Evolutionary conservation across 768 basidiomycete genomes (phyloP).

Genomic region (Leucosporidium yakuticum): DNA sequence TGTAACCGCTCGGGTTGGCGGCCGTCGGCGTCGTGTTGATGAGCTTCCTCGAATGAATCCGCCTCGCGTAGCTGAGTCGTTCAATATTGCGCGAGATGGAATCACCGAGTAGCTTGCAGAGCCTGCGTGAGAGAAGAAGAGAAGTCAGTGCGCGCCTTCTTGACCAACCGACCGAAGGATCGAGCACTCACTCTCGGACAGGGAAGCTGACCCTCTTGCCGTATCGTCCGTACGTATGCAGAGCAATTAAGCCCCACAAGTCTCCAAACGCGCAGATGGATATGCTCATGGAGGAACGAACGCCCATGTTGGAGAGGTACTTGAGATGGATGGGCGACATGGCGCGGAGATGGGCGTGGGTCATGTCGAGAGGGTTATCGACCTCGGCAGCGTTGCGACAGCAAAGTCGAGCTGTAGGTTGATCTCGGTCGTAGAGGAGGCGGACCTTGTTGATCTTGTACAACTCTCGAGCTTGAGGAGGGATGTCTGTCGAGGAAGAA

Average conservation of each 20-base stretch:
- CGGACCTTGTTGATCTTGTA: conserved; percentile 74
- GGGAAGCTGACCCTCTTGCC: conserved; percentile 85
- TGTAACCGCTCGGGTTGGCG: conserved; percentile 61
- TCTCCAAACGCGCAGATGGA: conserved; percentile 72
- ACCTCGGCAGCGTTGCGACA: conserved; percentile 60
- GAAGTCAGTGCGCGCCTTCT: conserved; percentile 34
- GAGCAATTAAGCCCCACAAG: conserved; percentile 58
- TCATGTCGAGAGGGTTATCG: conserved; percentile 68
- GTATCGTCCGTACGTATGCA: conserved; percentile 63
- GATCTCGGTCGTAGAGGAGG: conserved; percentile 66
- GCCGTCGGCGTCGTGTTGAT: conserved; percentile 67
- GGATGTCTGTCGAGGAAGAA: conserved; percentile 43
- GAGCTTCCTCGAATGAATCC: conserved; percentile 68
- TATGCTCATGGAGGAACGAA: conserved; percentile 78
- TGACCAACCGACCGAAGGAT: conserved; percentile 26
- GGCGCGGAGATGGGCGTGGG: conserved; percentile 72
- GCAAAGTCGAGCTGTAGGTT: conserved; percentile 66
- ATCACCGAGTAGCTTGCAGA: conserved; percentile 70
- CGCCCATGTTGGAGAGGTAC: conserved; percentile 73
- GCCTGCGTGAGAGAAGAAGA: conserved; percentile 61
- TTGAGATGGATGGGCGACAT: conserved; percentile 82
- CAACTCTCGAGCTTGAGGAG: conserved; percentile 58
- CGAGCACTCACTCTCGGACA: conserved; percentile 53
- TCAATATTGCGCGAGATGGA: conserved; percentile 75
- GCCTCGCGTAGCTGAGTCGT: conserved; percentile 66